Conservation (phyloP, 768 basidiomycete species). For the Suillus subalutaceus region DNA sequence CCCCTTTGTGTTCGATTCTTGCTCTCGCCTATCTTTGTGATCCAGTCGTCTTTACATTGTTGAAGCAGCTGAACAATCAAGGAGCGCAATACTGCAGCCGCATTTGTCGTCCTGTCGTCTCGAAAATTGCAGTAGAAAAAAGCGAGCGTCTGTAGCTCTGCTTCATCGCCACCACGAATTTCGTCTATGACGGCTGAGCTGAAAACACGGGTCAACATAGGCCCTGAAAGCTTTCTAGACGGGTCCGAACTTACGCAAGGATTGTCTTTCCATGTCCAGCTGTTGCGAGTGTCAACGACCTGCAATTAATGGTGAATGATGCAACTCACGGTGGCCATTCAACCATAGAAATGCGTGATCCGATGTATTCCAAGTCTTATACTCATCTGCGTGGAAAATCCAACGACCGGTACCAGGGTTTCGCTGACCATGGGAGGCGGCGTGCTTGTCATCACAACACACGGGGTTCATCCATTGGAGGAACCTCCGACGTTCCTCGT, state of each 20-base stretch:
- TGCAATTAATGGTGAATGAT: neutral
- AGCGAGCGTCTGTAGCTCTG: constrained; percentile 7
- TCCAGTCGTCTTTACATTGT: neutral
- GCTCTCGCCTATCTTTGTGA: neutral
- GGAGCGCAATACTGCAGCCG: constrained; percentile 21
- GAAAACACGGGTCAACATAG: too few species aligned
- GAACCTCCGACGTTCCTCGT: neutral
- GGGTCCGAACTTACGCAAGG: neutral
- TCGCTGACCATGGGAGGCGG: neutral
- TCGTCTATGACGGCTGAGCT: neutral
- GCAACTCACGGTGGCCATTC: neutral
- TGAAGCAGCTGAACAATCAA: constrained; percentile 18
- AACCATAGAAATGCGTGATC: neutral
- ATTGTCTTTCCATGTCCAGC: neutral
- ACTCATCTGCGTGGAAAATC: neutral
- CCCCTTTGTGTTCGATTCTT: neutral
- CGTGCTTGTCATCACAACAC: neutral
- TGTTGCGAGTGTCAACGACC: neutral
- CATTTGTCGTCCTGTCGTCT: constrained; percentile 12
- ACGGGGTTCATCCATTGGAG: neutral
- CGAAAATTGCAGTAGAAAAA: constrained; percentile 27
- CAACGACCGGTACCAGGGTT: neutral
- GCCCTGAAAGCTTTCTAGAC: neutral
- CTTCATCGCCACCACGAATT: neutral
- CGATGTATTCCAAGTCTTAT: neutral